These are phyloP conservation scores for Pichia membranifaciens DNA, from an alignment of 805 yeast species.

Conservation along the genomic window DNA sequence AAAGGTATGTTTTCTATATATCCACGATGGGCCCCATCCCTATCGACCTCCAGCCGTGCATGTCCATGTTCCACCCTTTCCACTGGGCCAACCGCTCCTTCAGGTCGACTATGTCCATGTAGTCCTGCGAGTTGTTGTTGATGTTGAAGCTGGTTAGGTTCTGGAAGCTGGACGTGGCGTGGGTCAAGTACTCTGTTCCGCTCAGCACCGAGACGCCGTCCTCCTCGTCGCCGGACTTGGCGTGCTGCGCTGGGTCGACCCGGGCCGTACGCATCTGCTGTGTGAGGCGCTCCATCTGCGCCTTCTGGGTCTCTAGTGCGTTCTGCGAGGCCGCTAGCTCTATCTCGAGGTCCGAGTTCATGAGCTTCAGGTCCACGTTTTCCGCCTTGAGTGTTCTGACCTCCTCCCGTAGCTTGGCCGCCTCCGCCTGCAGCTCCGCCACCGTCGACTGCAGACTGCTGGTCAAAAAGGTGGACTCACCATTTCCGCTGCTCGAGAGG, in stretches of 20 bases:
- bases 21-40: conserved; percentile 61
- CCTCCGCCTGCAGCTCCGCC: conserved; percentile 27
- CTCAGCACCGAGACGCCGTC: conserved; percentile 17
- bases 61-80: conserved; percentile 83
- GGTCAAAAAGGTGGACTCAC: conserved; percentile 22
- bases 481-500: conserved; percentile 12
- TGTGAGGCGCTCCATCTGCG: conserved; percentile 18
- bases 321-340: conserved; percentile 35
- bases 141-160: conserved; percentile 21
- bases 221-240: conserved; percentile 23
- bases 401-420: conserved; percentile 16
- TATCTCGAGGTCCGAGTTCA: conserved; percentile 30
- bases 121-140: conserved; percentile 24
- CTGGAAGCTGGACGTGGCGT: conserved; percentile 20
- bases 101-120: conserved; percentile 48
- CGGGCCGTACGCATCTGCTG: conserved; percentile 30
- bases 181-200: conserved; percentile 15
- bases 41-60: conserved; percentile 73
- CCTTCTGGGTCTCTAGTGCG: conserved; percentile 30
- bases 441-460: conserved; percentile 31
- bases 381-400: conserved; percentile 17
- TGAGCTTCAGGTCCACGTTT: conserved; percentile 23
- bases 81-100: conserved; percentile 59
- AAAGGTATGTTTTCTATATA: not conserved
- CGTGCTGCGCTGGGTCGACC: conserved; percentile 23